phyloP scores from a whole-genome alignment of 129 eudicot genomes.

The Rutidosis leptorrhynchoides region DNA sequence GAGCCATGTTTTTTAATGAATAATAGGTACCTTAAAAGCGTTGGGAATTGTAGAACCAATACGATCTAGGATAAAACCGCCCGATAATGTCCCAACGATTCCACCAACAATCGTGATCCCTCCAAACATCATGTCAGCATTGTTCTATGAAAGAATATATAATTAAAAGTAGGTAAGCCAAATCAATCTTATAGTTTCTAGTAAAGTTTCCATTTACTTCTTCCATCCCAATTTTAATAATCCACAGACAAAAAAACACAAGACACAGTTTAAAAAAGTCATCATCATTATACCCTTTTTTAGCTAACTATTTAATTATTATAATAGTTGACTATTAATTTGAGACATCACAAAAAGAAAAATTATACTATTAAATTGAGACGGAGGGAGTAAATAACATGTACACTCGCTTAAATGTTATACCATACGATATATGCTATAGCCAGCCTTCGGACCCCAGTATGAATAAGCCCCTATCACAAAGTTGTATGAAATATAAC shows the following conservation, averaged over 20 bases:
- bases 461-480: constrained; percentile 93
- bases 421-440: constrained; percentile 83
- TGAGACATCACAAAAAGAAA: too few relatives aligned
- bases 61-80: constrained; percentile 68
- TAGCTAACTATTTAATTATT: too few relatives aligned
- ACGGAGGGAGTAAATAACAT: too few relatives aligned
- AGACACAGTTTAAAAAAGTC: too few relatives aligned
- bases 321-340: too few relatives aligned
- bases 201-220: not conserved
- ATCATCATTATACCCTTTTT: too few relatives aligned
- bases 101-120: constrained; percentile 78
- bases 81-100: constrained; percentile 68
- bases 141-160: constrained; percentile 34
- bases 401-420: not conserved
- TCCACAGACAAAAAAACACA: too few relatives aligned
- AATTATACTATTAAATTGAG: too few relatives aligned
- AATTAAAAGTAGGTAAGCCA: not conserved
- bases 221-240: too few relatives aligned
- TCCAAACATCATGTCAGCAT: constrained; percentile 85
- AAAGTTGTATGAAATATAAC: constrained; percentile 83
- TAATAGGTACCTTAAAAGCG: constrained; percentile 75
- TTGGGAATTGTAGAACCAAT: constrained; percentile 69
- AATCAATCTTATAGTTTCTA: constrained; percentile 12
- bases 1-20: not conserved
- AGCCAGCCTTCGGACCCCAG: constrained; percentile 98